Evolutionary conservation across 805 yeast genomes (phyloP), one percentile per base, ranked within the genome.

Genomic region (Hanseniaspora guilliermondii): DNA sequence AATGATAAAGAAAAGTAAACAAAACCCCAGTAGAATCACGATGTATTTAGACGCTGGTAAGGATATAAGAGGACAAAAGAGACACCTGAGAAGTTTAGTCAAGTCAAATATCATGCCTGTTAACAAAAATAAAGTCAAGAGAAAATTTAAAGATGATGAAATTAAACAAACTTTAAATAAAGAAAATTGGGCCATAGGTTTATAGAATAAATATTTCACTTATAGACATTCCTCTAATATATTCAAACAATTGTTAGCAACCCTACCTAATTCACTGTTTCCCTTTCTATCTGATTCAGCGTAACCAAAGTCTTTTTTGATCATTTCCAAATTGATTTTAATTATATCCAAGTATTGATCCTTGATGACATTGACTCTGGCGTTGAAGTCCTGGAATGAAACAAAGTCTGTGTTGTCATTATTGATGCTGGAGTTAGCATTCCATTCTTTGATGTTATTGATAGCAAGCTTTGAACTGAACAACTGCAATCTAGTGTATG

Each of bases 311-410:
- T 52, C 55, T 9, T 52, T 52, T 30, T 52, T 52, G 22, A 52
- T 52, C 48, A 52, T 44, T 19, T 52, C 49, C 45, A 52, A 44
- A 9, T 52, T 52, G 45, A 52, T 36, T 12, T 36, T 44, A 3
- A 52, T 19, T 5, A 44, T 37, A 30, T 52, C 55, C 16, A 25
- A 44, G 35, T 52, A 52, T 30, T 52, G 44, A 11, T 38, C 47
- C 30, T 37, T 42, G 12, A 52, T 40, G 6, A 44, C 25, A 17
- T 52, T 52, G 12, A 44, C 30, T 44, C 55, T 42, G 21, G 55
- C 55, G 21, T 44, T 52, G 25, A 44, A 52, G n/a, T 52, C 55
- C 38, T 52, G 55, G 39, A 52, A 52, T 3, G 55, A 52, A 21
- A 52, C 19, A 17, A 32, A 27, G 17, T 41, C 44, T 7, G 47